Base-by-base conservation (phyloP, 495 filamentous ascomycete species). In the Aspergillus cristatus region DNA sequence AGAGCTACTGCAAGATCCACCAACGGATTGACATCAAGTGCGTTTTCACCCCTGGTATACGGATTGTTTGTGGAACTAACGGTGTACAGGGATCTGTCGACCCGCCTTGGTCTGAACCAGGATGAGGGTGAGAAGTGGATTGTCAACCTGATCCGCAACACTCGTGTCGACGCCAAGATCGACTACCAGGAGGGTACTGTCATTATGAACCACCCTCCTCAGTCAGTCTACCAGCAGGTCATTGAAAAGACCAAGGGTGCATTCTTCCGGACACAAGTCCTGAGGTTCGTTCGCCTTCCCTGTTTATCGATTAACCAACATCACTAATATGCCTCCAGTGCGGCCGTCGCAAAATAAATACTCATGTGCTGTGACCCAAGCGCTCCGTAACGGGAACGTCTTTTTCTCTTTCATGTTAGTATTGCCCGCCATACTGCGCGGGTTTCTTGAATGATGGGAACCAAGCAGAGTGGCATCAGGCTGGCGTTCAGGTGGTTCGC, bases 111-210 rank as follows among this genome's bases (percentile, higher is more conserved):
- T 42, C 69, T 98, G 42, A 84, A 78, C 53, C 77, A 86, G 51
- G 87, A 94, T 51, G 91, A 94, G 50, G 91, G 93, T 47, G 91
- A 98, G 78, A 97, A 96, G 72, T 97, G 93, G 93, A 98, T 98
- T 47, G 91, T 98, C 42, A 98, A 98, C 68, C 75, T 97, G 31
- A 98, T 98, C 66, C 79, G 91, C 41, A 91, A 98, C 58, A 98
- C 91, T 2, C 75, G 91, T 35, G 85, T 98, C 28, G 91, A 98
- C 52, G 91, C 93, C 44, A 98, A 98, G 76, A 93, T 98, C 47
- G 91, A 98, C 62, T 97, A 94, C 67, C 84, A 97, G 70, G 86
- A 89, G 66, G 91, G 91, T 48, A 98, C 91, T 28, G 91, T 98
- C 18, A 79, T 98, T 42, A 98, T 98, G 91, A 98, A 98, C 69